Evolutionary conservation across 2,329 filamentous ascomycete species (phyloP).

Genomic region (Colletotrichum endophyticum): DNA sequence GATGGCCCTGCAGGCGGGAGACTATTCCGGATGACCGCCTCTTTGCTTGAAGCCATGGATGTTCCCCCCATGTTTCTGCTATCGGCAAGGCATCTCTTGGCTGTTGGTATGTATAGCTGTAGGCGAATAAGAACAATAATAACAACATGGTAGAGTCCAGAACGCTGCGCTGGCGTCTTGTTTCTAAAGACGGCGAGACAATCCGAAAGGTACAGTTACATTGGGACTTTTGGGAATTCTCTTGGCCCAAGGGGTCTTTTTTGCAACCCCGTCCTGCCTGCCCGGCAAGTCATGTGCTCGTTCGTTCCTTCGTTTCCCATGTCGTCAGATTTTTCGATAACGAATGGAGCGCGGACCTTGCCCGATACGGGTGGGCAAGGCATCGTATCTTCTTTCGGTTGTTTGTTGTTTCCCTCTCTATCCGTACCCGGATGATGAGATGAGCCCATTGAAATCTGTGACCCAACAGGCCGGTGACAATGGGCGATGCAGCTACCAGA

Average conservation of each 20-base stretch:
- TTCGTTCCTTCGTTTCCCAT: background rate
- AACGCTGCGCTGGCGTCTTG: background rate
- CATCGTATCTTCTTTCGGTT: background rate
- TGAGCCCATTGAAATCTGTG: background rate
- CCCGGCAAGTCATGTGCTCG: background rate
- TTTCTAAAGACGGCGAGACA: background rate
- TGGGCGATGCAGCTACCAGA: background rate
- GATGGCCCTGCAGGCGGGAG: background rate
- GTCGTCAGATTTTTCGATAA: background rate
- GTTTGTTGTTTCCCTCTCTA: background rate
- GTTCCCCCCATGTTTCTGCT: background rate
- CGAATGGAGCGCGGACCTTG: background rate
- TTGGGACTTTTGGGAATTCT: background rate
- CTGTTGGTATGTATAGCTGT: background rate
- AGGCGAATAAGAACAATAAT: background rate
- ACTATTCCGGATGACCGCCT: background rate
- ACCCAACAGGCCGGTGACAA: background rate
- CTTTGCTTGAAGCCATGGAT: background rate
- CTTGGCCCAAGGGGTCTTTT: background rate
- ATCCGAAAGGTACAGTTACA: slow-evolving; percentile 6
- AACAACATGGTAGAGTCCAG: background rate
- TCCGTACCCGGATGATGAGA: background rate
- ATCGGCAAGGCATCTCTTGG: slow-evolving; percentile 8
- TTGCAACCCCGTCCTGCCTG: background rate
- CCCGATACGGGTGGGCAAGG: background rate